Conservation (phyloP, 257 asterid species). For the Scutellaria galericulata region DNA sequence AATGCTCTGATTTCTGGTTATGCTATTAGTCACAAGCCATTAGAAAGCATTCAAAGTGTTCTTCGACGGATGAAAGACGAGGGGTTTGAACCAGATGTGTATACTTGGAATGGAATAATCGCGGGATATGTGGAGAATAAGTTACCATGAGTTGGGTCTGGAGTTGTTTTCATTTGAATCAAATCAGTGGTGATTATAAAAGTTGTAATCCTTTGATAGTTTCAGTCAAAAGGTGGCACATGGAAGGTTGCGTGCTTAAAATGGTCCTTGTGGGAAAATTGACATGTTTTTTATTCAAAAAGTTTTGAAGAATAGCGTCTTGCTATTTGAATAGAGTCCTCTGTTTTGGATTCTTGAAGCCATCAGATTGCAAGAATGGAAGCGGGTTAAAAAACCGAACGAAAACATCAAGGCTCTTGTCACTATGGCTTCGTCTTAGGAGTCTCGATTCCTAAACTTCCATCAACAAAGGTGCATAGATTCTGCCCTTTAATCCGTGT, state of each 20-base stretch:
- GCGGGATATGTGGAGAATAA: conserved; percentile 68
- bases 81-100: conserved; percentile 65
- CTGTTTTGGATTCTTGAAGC: conserved; percentile 5
- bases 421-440: conserved; percentile 71
- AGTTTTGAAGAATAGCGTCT: not conserved
- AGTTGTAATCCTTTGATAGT: conserved; percentile 24
- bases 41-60: conserved; percentile 42
- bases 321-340: not conserved
- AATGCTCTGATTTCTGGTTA: conserved; percentile 69
- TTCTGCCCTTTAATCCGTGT: not conserved
- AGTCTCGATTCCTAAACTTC: conserved; percentile 56
- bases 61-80: conserved; percentile 63
- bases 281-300: conserved; percentile 12
- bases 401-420: conserved; percentile 53
- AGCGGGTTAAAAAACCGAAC: conserved; percentile 49
- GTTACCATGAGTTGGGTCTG: conserved; percentile 61
- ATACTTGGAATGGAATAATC: conserved; percentile 80
- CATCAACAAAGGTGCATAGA: conserved; percentile 57
- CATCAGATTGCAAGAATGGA: conserved; percentile 41
- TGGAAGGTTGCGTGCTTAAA: conserved; percentile 42
- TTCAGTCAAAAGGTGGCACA: conserved; percentile 46
- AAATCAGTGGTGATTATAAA: conserved; percentile 2
- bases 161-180: conserved; percentile 40
- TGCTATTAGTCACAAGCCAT: conserved; percentile 44
- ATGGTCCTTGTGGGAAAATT: too few species aligned